These are phyloP conservation scores for Pythium chondricola DNA, from an alignment of 352 stramenopile genomes.

Conservation along the genomic window DNA sequence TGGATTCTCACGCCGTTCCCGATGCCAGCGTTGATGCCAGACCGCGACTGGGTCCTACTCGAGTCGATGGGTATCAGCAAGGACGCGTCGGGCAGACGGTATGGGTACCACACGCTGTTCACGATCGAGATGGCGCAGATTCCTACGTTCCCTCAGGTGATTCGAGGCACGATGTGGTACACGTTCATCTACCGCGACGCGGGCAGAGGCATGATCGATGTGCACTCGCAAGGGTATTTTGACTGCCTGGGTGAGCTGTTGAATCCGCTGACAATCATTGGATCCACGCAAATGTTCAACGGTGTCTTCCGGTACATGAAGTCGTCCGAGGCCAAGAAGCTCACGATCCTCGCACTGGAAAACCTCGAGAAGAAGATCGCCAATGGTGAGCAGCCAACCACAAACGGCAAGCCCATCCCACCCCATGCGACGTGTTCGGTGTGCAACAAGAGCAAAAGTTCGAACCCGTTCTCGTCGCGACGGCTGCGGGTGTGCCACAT, in stretches of 20 bases:
- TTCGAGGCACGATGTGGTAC: conserved; percentile 35
- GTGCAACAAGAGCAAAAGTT: conserved; percentile 9
- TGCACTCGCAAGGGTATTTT: conserved; percentile 36
- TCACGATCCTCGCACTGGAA: conserved; percentile 31
- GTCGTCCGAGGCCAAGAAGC: conserved; percentile 48
- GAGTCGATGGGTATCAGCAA: conserved; percentile 38
- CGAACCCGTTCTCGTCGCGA: conserved; percentile 14
- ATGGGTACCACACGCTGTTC: conserved; percentile 36
- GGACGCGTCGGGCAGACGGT: conserved; percentile 22
- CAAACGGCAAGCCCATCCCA: not conserved
- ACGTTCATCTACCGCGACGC: conserved; percentile 38
- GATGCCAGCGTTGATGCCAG: conserved; percentile 14
- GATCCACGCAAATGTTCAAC: conserved; percentile 29
- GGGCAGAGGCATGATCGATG: conserved; percentile 27
- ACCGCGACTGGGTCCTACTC: conserved; percentile 30
- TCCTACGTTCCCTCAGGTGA: conserved; percentile 29
- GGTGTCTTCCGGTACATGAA: conserved; percentile 27
- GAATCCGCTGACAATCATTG: conserved; percentile 20
- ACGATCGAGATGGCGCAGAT: conserved; percentile 32
- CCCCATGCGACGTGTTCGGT: conserved; percentile 10
- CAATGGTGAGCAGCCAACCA: not conserved
- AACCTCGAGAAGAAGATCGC: conserved; percentile 11
- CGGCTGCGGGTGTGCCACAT: conserved; percentile 26
- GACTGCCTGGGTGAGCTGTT: conserved; percentile 29
- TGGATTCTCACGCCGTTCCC: conserved; percentile 28